A percentile compares a stretch with the other conserved stretches of the same genome.
Conservation (phyloP, 805 yeast species). For the Saccharomycopsis synnaedendra region DNA sequence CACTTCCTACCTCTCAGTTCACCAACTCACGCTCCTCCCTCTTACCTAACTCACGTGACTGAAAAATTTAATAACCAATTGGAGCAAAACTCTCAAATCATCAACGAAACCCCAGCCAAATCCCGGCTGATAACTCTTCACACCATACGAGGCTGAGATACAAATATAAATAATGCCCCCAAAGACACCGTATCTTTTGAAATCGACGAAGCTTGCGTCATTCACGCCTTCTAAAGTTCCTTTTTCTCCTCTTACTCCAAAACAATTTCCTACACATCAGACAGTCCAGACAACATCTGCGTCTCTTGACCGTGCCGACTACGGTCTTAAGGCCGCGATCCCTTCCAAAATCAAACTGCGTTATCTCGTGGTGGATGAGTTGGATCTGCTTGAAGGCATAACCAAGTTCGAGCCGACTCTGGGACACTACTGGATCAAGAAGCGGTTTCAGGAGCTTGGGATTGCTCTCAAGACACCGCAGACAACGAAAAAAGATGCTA, state of each 20-base stretch:
- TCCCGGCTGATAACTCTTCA: too few species aligned
- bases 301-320: constrained; percentile 53
- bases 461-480: constrained; percentile 28
- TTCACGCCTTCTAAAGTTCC: too few species aligned
- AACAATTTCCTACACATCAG: constrained; percentile 54
- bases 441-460: constrained; percentile 60
- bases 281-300: constrained; percentile 58
- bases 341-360: constrained; percentile 52
- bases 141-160: too few species aligned
- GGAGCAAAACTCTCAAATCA: too few species aligned
- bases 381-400: constrained; percentile 56
- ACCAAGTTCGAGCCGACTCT: constrained; percentile 60
- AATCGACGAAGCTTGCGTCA: too few species aligned
- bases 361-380: constrained; percentile 49
- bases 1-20: too few species aligned
- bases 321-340: constrained; percentile 62
- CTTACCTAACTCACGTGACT: too few species aligned
- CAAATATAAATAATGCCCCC: too few species aligned
- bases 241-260: constrained; percentile 19
- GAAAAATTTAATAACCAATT: too few species aligned
- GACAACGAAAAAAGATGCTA: constrained; percentile 2
- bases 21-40: too few species aligned
- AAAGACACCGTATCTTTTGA: too few species aligned
- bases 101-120: too few species aligned
- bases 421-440: constrained; percentile 47